Base-by-base conservation (phyloP, 768 basidiomycete genomes). In the Dacryopinax spathularia region DNA sequence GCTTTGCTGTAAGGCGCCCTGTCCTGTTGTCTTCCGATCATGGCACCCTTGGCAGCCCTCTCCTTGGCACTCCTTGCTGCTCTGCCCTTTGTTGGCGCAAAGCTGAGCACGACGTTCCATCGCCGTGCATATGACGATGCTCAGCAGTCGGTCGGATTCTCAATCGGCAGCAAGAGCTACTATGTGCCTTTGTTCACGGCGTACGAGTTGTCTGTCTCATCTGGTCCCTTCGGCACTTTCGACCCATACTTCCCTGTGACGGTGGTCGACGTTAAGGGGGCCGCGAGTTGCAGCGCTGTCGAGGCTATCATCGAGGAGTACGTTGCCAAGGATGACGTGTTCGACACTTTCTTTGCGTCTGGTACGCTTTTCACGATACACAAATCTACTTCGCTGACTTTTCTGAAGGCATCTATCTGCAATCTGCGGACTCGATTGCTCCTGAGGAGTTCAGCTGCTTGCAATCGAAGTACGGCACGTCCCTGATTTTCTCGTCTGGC, bases 211-310 rank as follows among this genome's bases (percentile, higher is more conserved):
- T 41, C 39, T 15, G 39, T 41, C 18, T 41, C 39, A 15, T 6
- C 39, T 5, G 39, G 39, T 18, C 39, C 39, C 6, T 41, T 41
- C 39, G 39, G 39, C 5, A 41, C 39, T 7, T 41, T 41, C 39
- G 61, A 36, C 3, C 39, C 5, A 7, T 41, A 41, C 9, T 34
- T 68, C 56, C 65, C 65, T 2, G 63, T 69, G 15, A 69, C 69
- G 44, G 69, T 70, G 3, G 60, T 70, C 37, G 61, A 65, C 18
- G 69, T 70, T 20, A 63, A 62, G 12, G 69, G 68, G 16, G 60
- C 67, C 18, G 65, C 69, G 1, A 69, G 68, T 2, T 70, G 69
- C 60, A 68, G 67, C 60, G 60, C 61, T 7, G 62, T 70, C 27
- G 69, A 67, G 25, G 61, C 65, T 25, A 31, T 60, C 39, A 66